A percentile compares a stretch with the other conserved stretches of the same genome.
phyloP scores from a whole-genome alignment of 2,329 filamentous ascomycete genomes.

The Venturia carpophila region DNA sequence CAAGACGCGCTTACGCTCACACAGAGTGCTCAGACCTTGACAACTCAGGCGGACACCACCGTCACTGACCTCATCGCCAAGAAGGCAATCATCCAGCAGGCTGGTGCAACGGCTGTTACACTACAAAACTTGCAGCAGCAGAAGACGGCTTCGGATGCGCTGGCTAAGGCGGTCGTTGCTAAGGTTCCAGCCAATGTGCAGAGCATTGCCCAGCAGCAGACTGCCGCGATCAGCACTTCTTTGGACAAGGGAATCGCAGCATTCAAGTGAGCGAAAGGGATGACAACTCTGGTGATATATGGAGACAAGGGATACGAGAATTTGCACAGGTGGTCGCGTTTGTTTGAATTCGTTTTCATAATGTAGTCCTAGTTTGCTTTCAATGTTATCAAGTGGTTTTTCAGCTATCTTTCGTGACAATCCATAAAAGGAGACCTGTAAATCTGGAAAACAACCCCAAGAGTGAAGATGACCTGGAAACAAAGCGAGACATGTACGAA shows the following conservation, averaged over 20 bases:
- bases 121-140: neutral
- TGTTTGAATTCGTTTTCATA: neutral
- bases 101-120: neutral
- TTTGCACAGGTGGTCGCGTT: too few relatives aligned
- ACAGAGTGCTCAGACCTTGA: slow-evolving; percentile 6
- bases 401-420: neutral
- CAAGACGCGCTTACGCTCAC: neutral
- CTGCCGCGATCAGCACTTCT: slow-evolving; percentile 2
- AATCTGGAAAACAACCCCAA: neutral
- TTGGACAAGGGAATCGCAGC: slow-evolving; percentile 11
- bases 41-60: neutral
- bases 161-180: slow-evolving; percentile 13
- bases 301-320: neutral
- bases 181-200: slow-evolving; percentile 14
- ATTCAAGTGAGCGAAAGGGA: neutral
- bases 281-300: neutral
- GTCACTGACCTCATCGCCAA: slow-evolving; percentile 16
- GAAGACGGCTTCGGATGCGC: slow-evolving; percentile 14
- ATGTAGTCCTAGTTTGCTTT: neutral
- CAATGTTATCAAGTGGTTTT: neutral
- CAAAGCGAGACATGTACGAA: neutral
- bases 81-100: slow-evolving; percentile 12
- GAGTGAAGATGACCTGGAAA: neutral
- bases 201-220: slow-evolving; percentile 13
- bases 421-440: neutral